Evolutionary conservation across 352 stramenopile genomes (phyloP).

Genomic region (Phytophthora brassicae): DNA sequence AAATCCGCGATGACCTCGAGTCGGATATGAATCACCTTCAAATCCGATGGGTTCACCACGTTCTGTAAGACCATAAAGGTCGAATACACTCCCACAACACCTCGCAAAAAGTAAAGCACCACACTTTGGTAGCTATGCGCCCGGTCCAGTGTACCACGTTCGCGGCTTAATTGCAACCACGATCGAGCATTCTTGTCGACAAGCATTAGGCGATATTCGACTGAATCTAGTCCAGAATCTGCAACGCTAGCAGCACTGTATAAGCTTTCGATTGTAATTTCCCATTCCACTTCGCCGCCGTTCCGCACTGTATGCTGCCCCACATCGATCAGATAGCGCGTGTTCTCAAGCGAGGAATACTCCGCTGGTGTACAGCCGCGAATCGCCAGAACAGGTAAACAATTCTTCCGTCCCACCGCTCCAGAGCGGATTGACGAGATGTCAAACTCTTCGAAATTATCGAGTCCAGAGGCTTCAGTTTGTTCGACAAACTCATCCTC

Average conservation of each 20-base stretch:
- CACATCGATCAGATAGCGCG: slow-evolving; percentile 85
- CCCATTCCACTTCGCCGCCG: slow-evolving; percentile 86
- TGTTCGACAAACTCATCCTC: slow-evolving; percentile 43
- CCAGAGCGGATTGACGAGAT: slow-evolving; percentile 65
- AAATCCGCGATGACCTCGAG: slow-evolving; percentile 87
- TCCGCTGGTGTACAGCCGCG: slow-evolving; percentile 82
- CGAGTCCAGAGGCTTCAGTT: slow-evolving; percentile 48
- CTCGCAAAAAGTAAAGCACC: slow-evolving; percentile 80
- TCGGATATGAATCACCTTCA: slow-evolving; percentile 87
- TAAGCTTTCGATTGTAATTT: slow-evolving; percentile 86
- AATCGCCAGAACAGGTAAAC: slow-evolving; percentile 64
- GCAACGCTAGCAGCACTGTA: slow-evolving; percentile 40
- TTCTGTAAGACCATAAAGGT: slow-evolving; percentile 89
- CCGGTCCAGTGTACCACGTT: slow-evolving; percentile 75
- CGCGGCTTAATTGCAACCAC: slow-evolving; percentile 81
- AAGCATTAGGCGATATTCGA: slow-evolving; percentile 79
- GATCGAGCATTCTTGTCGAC: slow-evolving; percentile 73
- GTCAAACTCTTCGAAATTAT: slow-evolving; percentile 81
- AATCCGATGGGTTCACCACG: slow-evolving; percentile 71
- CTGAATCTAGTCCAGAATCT: slow-evolving; percentile 46
- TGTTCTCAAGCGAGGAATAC: slow-evolving; percentile 80
- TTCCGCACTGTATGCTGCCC: slow-evolving; percentile 87
- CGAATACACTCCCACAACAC: slow-evolving; percentile 81
- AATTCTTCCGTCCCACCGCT: slow-evolving; percentile 36
- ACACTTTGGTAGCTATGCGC: slow-evolving; percentile 81